Base-by-base conservation (phyloP, 257 asterid species). In the Orobanche coerulescens region DNA sequence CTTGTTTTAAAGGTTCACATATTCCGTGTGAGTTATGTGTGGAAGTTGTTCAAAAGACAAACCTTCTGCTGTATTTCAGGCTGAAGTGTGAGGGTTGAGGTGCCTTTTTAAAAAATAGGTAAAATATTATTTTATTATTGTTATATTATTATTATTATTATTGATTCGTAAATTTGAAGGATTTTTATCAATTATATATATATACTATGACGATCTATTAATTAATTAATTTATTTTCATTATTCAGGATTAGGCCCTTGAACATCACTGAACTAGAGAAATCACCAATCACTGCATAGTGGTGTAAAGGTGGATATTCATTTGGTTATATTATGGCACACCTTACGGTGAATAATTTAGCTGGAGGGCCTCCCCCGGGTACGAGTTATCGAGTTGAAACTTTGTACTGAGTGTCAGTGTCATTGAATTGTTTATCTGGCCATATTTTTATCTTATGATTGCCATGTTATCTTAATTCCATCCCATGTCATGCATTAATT, bases 331-430 rank as follows among this genome's bases (percentile, higher is more conserved):
- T 64, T 64, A 90, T 90, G 96, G 85, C 94, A 47, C 78, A 83
- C 53, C 59, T 77, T 58, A 76, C 78, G 30, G 62, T 73, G 30
- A 81, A 69, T 75, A 84, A 83, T 68, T 69, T 83, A 58, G 37
- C 73, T 58, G 88, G 83, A 60, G 89, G 82, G 42, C 73, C 74
- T 52, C 76, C 71, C 51, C 73, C 80, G 81, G 97, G 97, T 87
- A 55, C 61, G 74, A 58, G 51, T 54, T 31, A 60, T 67, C 71
- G 6, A 23, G 64, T 68, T 56, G 10, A 55, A 28, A 20, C 30
- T 39, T 31, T 52, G 14, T 61, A 30, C 16, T 76, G 48, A 14
- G 9, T 10, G 14, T n/a, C n/a, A n/a, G n/a, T 65, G 67, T n/a
- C 43, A 53, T 39, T 64, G 48, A 30, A 28, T 62, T 16, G 30